phyloP scores from a whole-genome alignment of 768 basidiomycete genomes.

The Rhizopogon salebrosus region DNA sequence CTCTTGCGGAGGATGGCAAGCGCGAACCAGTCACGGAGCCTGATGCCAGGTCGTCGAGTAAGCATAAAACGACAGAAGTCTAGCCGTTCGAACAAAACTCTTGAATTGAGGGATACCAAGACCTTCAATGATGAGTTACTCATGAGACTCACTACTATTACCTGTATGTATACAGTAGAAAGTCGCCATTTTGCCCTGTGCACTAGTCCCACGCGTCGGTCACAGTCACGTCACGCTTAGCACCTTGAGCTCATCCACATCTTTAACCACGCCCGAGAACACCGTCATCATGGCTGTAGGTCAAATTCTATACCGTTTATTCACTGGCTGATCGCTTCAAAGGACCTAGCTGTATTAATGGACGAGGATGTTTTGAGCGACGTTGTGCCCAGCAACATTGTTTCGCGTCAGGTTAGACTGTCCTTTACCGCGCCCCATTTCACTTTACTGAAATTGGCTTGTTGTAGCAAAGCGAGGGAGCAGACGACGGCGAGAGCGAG shows the following conservation, averaged over 20 bases:
- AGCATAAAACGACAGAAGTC: too few relatives aligned
- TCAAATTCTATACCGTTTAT: conserved; percentile 1
- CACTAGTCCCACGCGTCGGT: conserved; percentile 19
- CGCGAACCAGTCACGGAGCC: too few relatives aligned
- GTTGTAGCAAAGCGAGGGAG: conserved; percentile 56
- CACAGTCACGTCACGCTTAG: conserved; percentile 16
- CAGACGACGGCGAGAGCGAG: conserved; percentile 68
- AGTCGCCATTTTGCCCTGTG: too few relatives aligned
- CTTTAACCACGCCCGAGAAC: conserved; percentile 16
- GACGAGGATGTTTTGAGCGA: conserved; percentile 88
- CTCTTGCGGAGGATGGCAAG: too few relatives aligned
- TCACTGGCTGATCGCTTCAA: not conserved
- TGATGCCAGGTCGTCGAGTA: too few relatives aligned
- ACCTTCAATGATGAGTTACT: too few relatives aligned
- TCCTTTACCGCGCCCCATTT: conserved; percentile 1
- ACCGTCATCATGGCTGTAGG: conserved; percentile 15
- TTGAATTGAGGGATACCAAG: too few relatives aligned
- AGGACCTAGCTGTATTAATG: conserved; percentile 20
- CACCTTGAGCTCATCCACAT: not conserved
- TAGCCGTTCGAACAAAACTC: too few relatives aligned
- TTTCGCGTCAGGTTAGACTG: conserved; percentile 71
- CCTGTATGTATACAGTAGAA: too few relatives aligned
- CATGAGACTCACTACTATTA: too few relatives aligned
- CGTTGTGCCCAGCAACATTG: conserved; percentile 86
- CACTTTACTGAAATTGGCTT: conserved; percentile 24